Evolutionary conservation across 2,329 filamentous ascomycete species (phyloP).

Genomic region (Penicillium corylophilum): DNA sequence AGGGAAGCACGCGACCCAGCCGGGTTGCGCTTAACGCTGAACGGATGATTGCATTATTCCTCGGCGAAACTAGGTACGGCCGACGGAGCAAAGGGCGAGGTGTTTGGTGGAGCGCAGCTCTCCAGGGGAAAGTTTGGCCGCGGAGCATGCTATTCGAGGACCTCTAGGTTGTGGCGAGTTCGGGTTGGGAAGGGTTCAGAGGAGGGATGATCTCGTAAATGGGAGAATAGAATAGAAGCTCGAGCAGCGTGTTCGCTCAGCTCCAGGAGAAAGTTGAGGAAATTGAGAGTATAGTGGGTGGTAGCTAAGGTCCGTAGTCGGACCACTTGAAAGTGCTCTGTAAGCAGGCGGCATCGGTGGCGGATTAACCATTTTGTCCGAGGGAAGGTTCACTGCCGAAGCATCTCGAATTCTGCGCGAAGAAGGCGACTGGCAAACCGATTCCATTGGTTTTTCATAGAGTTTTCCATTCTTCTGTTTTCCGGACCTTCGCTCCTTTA

Average conservation of each 20-base stretch:
- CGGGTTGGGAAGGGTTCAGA: not conserved
- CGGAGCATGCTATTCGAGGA: conserved; percentile 57
- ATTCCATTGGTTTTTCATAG: conserved; percentile 10
- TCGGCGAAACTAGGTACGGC: conserved; percentile 31
- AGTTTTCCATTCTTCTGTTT: conserved; percentile 8
- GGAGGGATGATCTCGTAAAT: not conserved
- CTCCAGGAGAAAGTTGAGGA: conserved; percentile 11
- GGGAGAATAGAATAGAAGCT: conserved; percentile 7
- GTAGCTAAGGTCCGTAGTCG: conserved; percentile 14
- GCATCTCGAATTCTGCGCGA: conserved; percentile 33
- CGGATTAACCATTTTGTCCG: conserved; percentile 26
- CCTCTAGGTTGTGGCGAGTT: conserved; percentile 13
- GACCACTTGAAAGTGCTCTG: conserved; percentile 19
- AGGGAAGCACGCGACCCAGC: conserved; percentile 25
- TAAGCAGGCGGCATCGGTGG: conserved; percentile 17
- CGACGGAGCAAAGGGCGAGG: conserved; percentile 41
- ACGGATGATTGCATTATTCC: conserved; percentile 32
- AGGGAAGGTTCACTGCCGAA: conserved; percentile 33
- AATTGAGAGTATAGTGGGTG: conserved; percentile 9
- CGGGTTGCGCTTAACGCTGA: conserved; percentile 28
- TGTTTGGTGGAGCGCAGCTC: conserved; percentile 57
- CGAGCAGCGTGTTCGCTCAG: conserved; percentile 10
- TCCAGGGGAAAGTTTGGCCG: conserved; percentile 65
- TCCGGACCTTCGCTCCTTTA: conserved; percentile 1
- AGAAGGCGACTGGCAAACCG: conserved; percentile 17